A percentile compares a stretch with the other conserved stretches of the same genome.
phyloP scores from a whole-genome alignment of 2,329 filamentous ascomycete species.

The Elsinoe arachidis region DNA sequence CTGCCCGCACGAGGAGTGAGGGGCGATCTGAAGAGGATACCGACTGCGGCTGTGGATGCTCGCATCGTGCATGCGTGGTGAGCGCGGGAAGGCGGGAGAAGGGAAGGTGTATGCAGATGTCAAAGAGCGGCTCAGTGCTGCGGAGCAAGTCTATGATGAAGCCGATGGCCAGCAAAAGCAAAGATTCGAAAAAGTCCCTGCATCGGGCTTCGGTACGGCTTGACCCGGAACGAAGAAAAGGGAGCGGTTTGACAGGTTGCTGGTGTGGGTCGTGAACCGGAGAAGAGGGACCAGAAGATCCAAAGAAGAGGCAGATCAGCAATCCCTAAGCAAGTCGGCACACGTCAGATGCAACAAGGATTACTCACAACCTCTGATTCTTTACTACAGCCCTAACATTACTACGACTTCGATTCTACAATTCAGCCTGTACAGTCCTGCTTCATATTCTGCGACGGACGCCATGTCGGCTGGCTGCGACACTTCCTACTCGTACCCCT shows the following conservation, averaged over 20 bases:
- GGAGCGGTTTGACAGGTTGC: constrained; percentile 8
- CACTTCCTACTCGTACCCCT: background rate
- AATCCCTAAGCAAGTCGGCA: background rate
- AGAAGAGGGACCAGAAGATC: background rate
- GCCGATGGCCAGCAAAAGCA: constrained; percentile 6
- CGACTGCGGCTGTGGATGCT: constrained; percentile 14
- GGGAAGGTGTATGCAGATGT: background rate
- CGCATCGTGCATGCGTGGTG: constrained; percentile 10
- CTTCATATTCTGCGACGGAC: background rate
- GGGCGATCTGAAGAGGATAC: constrained; percentile 5
- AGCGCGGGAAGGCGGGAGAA: background rate
- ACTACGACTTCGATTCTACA: too few species aligned
- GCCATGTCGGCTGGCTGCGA: background rate
- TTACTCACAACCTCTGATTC: background rate
- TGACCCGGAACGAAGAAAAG: background rate
- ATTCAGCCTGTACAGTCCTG: background rate
- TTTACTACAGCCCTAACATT: too few species aligned
- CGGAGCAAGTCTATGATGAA: constrained; percentile 5
- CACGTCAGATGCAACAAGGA: constrained; percentile 10
- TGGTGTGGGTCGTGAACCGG: background rate
- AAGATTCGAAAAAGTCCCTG: constrained; percentile 5
- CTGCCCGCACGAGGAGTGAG: background rate
- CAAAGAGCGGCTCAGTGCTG: background rate
- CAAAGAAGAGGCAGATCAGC: background rate
- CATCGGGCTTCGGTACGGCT: background rate